These are phyloP conservation scores for Phytopythium oedochilum DNA, from an alignment of 352 stramenopile genomes.

Conservation along the genomic window DNA sequence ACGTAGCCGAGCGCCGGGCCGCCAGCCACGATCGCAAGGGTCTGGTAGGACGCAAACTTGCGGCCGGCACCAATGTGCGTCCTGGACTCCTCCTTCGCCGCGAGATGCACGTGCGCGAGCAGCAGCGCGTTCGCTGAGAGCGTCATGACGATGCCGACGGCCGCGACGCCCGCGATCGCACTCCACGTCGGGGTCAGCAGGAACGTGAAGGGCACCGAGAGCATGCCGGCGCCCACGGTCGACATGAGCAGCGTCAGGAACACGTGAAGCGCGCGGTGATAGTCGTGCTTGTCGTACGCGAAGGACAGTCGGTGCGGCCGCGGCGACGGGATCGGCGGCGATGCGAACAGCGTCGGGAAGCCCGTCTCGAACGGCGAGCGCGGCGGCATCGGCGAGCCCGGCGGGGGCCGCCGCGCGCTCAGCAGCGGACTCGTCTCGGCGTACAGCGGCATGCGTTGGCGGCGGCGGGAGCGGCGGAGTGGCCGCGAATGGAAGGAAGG, in stretches of 20 bases:
- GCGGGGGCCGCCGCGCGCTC: slow-evolving; percentile 5
- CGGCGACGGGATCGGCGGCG: slow-evolving; percentile 40
- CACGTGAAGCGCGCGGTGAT: slow-evolving; percentile 49
- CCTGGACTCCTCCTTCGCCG: slow-evolving; percentile 31
- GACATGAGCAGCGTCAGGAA: slow-evolving; percentile 79
- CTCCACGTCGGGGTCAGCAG: slow-evolving; percentile 36
- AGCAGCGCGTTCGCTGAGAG: slow-evolving; percentile 55
- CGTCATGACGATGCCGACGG: slow-evolving; percentile 51
- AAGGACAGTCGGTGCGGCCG: slow-evolving; percentile 52
- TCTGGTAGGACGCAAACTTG: slow-evolving; percentile 58
- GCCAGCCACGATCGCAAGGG: slow-evolving; percentile 48
- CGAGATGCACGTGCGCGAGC: slow-evolving; percentile 50
- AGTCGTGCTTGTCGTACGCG: slow-evolving; percentile 25
- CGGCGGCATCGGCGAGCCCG: slow-evolving; percentile 21
- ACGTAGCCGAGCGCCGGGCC: slow-evolving; percentile 50
- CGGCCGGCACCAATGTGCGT: slow-evolving; percentile 43
- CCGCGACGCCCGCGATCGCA: slow-evolving; percentile 33
- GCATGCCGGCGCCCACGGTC: slow-evolving; percentile 65
- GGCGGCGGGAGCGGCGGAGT: neutral
- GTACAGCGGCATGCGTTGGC: slow-evolving; percentile 3
- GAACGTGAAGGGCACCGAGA: slow-evolving; percentile 73
- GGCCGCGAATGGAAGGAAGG: neutral
- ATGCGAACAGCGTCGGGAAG: slow-evolving; percentile 65
- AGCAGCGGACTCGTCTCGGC: slow-evolving; percentile 20
- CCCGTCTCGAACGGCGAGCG: slow-evolving; percentile 66